Percentiles rank a stretch among this genome's conserved stretches.
Conservation (phyloP, 306 rosid species). For the Rosa chinensis region DNA sequence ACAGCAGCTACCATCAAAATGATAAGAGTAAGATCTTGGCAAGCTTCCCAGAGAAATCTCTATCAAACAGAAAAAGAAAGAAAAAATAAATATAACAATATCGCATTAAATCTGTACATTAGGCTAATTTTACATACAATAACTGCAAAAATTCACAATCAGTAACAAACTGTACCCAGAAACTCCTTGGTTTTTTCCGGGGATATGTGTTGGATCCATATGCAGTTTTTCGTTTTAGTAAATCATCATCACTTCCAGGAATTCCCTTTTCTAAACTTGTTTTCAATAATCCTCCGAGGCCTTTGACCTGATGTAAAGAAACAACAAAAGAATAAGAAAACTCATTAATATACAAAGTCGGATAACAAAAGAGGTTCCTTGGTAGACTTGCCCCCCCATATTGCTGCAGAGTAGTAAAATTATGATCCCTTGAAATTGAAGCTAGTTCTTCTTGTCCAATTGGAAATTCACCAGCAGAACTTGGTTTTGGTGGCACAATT, state of each 20-base stretch:
- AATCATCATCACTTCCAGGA: constrained; percentile 67
- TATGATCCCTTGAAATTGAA: constrained; percentile 72
- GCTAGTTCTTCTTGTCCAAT: constrained; percentile 76
- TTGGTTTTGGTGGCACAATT: constrained; percentile 21
- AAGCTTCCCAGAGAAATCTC: constrained; percentile 98
- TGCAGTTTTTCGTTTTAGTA: constrained; percentile 59
- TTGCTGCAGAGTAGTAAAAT: constrained; percentile 47
- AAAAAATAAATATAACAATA: background rate
- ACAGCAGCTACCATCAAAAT: constrained; percentile 95
- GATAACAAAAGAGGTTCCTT: constrained; percentile 5
- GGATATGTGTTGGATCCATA: constrained; percentile 92
- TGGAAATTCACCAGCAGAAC: constrained; percentile 55
- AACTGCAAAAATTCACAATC: constrained; percentile 17
- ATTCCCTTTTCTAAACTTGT: constrained; percentile 79
- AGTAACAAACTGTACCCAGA: constrained; percentile 50
- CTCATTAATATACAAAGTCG: background rate
- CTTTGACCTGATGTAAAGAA: constrained; percentile 59
- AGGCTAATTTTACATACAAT: background rate
- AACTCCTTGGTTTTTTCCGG: constrained; percentile 73
- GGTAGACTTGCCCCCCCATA: constrained; percentile 75
- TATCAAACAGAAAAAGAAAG: constrained; percentile 32
- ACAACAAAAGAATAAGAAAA: constrained; percentile 18
- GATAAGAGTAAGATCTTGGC: constrained; percentile 96
- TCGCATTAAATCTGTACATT: background rate
- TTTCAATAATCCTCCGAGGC: constrained; percentile 61